Evolutionary conservation across 768 basidiomycete genomes (phyloP), one percentile per base, ranked within the genome.

Genomic region (Leccinum boreale): DNA sequence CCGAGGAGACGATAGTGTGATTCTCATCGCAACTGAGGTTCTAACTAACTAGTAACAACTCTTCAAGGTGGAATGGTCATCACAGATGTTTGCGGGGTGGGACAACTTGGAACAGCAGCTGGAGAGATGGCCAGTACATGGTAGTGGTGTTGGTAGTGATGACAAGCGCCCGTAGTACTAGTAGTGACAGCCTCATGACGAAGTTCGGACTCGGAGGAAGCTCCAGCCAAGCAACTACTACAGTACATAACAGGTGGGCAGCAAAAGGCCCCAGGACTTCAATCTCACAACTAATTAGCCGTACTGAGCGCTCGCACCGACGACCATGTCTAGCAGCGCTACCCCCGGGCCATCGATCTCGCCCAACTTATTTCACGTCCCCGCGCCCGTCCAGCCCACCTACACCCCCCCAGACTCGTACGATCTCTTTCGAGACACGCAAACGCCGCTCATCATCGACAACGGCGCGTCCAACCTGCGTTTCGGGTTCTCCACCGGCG

Each of bases 381-480:
- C 62, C 29, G 53, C 24, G 24, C 68, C 67, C 4, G 60, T 58
- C 55, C 65, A 60, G 46, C 81, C 79, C 12, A 62, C 68, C 3
- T 68, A 77, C 15, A 70, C 73, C 1, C 64, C 63, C 5, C 73
- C 75, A 5, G 78, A 77, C 46, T 74, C 81, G 12, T 90, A 89
- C 62, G 74, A 80, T 48, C 55, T 63, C 19, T 79, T 85, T 67
- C 81, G 84, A 36, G 72, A 67, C 10, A 73, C 77, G 7, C 67
- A 73, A 45, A 85, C 82, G 0, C 89, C 92, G 0, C 82, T 95
- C 58, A 80, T 93, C 63, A 89, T 95, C 64, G 94, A 96, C 79
- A 94, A 95, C 64, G 94, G 94, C 59, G 85, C 94, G 7, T 90
- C 87, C 29, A 82, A 76, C 50, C 77, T 95, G 42, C 84, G 92